phyloP scores from a whole-genome alignment of 148 eudicot genomes.

The Silene conica region DNA sequence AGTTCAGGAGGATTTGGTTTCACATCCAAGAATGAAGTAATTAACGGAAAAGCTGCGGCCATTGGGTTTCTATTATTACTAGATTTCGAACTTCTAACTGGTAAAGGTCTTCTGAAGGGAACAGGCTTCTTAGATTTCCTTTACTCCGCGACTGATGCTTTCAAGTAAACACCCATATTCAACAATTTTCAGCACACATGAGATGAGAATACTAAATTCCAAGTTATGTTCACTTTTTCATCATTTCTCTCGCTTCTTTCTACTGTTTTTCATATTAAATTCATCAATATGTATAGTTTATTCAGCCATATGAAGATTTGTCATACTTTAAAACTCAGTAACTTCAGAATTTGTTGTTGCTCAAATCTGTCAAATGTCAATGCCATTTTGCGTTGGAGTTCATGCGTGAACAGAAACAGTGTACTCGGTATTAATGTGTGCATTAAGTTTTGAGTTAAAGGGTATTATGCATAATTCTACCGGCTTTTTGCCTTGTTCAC shows the following conservation, averaged over 20 bases:
- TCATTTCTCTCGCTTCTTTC: neutral
- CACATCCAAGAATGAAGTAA: conserved; percentile 64
- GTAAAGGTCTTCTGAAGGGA: conserved; percentile 92
- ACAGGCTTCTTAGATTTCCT: conserved; percentile 97
- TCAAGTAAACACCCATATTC: conserved; percentile 34
- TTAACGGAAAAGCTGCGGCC: conserved; percentile 93
- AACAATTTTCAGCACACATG: neutral
- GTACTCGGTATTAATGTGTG: neutral
- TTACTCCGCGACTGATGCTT: conserved; percentile 59
- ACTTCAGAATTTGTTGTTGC: too few relatives aligned
- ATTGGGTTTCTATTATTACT: conserved; percentile 81
- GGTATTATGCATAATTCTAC: too few relatives aligned
- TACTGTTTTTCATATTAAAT: neutral
- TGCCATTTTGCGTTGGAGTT: neutral
- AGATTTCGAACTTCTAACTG: conserved; percentile 92
- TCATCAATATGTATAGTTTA: neutral
- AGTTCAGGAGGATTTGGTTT: conserved; percentile 73
- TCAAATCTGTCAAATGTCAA: too few relatives aligned
- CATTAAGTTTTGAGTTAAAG: neutral
- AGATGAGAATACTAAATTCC: neutral
- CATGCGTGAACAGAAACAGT: too few relatives aligned
- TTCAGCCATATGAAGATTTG: too few relatives aligned
- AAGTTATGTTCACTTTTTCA: neutral
- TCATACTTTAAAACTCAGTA: too few relatives aligned
- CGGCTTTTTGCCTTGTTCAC: too few relatives aligned